Evolutionary conservation across 177 flowering plant genomes (phyloP), one percentile per base, ranked within the genome.

Genomic region (Vitis hybrid): DNA sequence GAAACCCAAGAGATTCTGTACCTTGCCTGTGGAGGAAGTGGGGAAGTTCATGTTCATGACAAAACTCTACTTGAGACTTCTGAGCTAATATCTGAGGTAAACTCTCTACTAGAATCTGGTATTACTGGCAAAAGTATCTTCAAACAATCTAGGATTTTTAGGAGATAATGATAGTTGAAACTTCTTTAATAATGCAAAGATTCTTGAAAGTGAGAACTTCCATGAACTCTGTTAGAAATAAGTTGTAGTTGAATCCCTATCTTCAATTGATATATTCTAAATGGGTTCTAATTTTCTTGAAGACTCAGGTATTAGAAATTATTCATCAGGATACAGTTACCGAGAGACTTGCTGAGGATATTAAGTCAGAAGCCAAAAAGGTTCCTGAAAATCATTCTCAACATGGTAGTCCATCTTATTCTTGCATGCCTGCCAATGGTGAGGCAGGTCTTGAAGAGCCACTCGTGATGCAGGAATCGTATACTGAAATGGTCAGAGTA

Each of bases 61-160:
- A 74, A 75, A 65, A 15, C 49, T 58, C 13, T 70, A 52, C 63
- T 13, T 31, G 60, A 60, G 11, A 66, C 72, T 70, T 14, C 76
- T 53, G 77, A 75, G 71, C 65, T 68, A 51, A 31, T 70, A 22
- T 38, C 76, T 47, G 79, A 85, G 80, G 81, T 74, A 49, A 75
- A 62, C 65, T 60, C 73, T 65, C 53, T 47, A 33, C 31, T 54
- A 38, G 62, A 73, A 60, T 68, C 71, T 73, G 49, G 28, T 59
- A 38, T 19, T 62, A 5, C 0, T 55, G n/a, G n/a, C 65, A 65
- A 59, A 65, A 59, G 68, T 65, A 62, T 68, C 8, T 53, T 64
- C 33, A 24, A 52, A 50, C 11, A 49, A 60, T 59, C 14, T 17
- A 58, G 31, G 3, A n/a, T 12, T 50, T n/a, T 56, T 53, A 4